Base-by-base conservation (phyloP, 208 protist genomes). In the Leishmania tropica region DNA sequence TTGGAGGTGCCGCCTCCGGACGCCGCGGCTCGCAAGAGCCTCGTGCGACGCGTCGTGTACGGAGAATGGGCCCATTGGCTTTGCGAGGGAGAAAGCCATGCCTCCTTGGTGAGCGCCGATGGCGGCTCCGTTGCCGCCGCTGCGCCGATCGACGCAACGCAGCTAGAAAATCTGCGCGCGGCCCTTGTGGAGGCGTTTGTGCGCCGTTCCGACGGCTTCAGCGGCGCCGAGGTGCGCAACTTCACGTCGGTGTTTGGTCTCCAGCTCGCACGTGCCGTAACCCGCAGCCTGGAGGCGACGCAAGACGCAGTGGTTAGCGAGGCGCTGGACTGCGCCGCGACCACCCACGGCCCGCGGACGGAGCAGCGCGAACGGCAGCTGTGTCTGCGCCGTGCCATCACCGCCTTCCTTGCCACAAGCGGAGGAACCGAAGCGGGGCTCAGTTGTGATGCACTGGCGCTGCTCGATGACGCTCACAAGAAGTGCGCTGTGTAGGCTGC, bases 51-150 rank as follows among this genome's bases (percentile, higher is more conserved):
- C 31, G 87, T 94, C 7, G 90, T 97, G 35, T 80, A 77, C 40
- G 91, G 92, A 13, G 88, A 95, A 83, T 97, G 94, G 93, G 68
- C 72, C 0, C 10, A 68, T 7, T 96, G 93, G 94, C 90, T 90
- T 48, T 81, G n/a, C 37, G 47, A 51, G 15, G 47, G 31, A 17
- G 76, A 40, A 47, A 42, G 5, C 35, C 21, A 11, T n/a, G 54
- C 45, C 45, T 24, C 40, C 42, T 31, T 8, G 45, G 37, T 15
- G 51, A 8, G 13, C 45, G 5, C 21, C n/a, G 31, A 67, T 37
- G 62, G 21, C 19, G 37, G 8, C 58, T 24, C 13, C 48, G 68
- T 17, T 15, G 11, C n/a, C 24, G 35, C 37, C 67, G 40, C 54
- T 58, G 13, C 54, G 72, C 51, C 47, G 11, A 65, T 19, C 45